Evolutionary conservation across 2,329 filamentous ascomycete genomes (phyloP).

Genomic region (Tolypocladium cylindrosporum): DNA sequence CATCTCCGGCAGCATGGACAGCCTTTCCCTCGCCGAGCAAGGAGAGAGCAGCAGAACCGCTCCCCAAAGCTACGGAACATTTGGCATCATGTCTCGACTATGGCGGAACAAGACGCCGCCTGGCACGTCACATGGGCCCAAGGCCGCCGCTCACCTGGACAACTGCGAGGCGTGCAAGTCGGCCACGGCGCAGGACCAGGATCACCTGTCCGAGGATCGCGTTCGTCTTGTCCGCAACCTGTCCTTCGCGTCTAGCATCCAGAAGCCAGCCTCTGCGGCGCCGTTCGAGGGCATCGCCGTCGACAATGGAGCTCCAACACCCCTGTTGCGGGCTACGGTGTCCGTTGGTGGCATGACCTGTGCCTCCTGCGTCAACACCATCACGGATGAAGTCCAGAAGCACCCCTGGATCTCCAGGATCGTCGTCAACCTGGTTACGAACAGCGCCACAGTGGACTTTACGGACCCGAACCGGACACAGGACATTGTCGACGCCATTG

Average conservation of each 20-base stretch:
- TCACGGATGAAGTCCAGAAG: constrained; percentile 49
- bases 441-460: constrained; percentile 55
- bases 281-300: constrained; percentile 14
- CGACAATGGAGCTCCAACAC: constrained; percentile 5
- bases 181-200: constrained; percentile 7
- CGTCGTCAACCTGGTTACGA: constrained; percentile 54
- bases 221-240: not conserved
- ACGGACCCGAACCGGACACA: constrained; percentile 19
- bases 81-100: constrained; percentile 20
- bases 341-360: constrained; percentile 67
- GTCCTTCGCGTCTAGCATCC: constrained; percentile 3
- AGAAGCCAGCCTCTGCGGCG: constrained; percentile 4
- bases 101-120: constrained; percentile 17
- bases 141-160: constrained; percentile 22
- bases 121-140: constrained; percentile 11
- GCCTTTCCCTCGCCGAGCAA: constrained; percentile 10
- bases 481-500: constrained; percentile 36
- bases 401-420: constrained; percentile 46
- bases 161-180: constrained; percentile 27
- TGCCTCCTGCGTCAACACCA: constrained; percentile 54
- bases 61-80: constrained; percentile 8
- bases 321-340: constrained; percentile 37
- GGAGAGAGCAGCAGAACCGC: constrained; percentile 13
- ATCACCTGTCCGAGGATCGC: constrained; percentile 2
- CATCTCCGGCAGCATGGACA: constrained; percentile 18